These are phyloP conservation scores for Aphanomyces astaci DNA, from an alignment of 352 stramenopile species.

Conservation along the genomic window DNA sequence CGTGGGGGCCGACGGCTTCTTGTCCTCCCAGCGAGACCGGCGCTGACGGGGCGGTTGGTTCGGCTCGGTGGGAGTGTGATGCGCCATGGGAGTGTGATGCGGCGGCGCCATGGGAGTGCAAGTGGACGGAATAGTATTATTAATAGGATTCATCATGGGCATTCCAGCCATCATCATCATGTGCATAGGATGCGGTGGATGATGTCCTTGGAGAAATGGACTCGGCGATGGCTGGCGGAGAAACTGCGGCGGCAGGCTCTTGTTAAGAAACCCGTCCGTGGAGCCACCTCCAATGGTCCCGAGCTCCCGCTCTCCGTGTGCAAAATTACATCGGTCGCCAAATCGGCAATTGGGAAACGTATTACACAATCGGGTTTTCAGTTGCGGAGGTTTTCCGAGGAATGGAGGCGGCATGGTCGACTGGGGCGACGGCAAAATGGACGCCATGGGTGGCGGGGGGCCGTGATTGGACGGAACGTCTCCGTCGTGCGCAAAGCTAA, in stretches of 20 bases:
- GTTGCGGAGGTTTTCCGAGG: slow-evolving; percentile 24
- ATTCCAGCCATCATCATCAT: too few species aligned
- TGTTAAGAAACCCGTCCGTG: background rate
- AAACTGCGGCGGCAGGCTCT: too few species aligned
- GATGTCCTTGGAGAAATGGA: too few species aligned
- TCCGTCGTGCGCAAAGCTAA: background rate
- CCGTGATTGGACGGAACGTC: background rate
- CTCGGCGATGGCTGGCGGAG: too few species aligned
- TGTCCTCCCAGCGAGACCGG: slow-evolving; percentile 12
- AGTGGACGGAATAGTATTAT: background rate
- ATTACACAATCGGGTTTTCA: slow-evolving; percentile 71
- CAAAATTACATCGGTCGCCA: slow-evolving; percentile 83
- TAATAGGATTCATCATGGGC: background rate
- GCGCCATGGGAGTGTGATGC: background rate
- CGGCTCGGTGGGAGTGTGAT: too few species aligned
- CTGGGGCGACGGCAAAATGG: too few species aligned
- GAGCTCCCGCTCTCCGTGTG: slow-evolving; percentile 67
- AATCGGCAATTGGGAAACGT: slow-evolving; percentile 77
- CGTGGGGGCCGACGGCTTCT: background rate
- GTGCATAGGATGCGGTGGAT: too few species aligned
- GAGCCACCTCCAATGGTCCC: slow-evolving; percentile 19
- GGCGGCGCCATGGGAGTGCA: background rate
- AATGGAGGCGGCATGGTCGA: too few species aligned
- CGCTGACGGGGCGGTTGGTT: background rate
- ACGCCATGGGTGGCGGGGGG: too few species aligned